phyloP scores from a whole-genome alignment of 1,284 basidiomycete genomes.

The Cerrena zonata region DNA sequence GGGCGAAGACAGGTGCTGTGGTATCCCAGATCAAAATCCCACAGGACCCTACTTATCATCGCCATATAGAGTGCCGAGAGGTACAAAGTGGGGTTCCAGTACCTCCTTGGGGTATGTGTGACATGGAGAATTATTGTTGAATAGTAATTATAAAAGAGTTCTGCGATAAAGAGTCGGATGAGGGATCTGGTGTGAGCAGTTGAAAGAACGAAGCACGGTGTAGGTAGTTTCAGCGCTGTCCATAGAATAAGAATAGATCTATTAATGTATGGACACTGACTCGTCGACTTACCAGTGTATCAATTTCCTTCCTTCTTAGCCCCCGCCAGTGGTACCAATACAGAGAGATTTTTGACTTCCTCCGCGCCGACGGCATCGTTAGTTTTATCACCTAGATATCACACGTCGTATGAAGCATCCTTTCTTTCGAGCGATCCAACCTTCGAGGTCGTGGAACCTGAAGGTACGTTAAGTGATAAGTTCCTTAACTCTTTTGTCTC shows the following conservation, averaged over 20 bases:
- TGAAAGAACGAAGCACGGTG: slow-evolving; percentile 52
- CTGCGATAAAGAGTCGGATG: slow-evolving; percentile 15
- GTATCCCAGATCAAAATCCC: no score
- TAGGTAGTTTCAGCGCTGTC: slow-evolving; percentile 57
- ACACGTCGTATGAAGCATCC: slow-evolving; percentile 53
- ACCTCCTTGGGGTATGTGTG: slow-evolving; percentile 52
- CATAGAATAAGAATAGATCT: no score
- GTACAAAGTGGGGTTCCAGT: slow-evolving; percentile 59
- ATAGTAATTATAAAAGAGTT: slow-evolving; percentile 21
- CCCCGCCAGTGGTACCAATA: slow-evolving; percentile 60
- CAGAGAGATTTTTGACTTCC: slow-evolving; percentile 54
- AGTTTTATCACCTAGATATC: slow-evolving; percentile 46
- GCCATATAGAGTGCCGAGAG: slow-evolving; percentile 47
- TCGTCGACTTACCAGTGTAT: slow-evolving; percentile 52
- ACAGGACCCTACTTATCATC: no score
- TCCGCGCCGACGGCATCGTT: slow-evolving; percentile 46
- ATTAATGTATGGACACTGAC: no score
- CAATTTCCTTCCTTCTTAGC: slow-evolving; percentile 53
- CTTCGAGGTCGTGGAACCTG: slow-evolving; percentile 29
- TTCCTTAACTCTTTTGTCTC: slow-evolving; percentile 57
- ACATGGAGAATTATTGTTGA: slow-evolving; percentile 52
- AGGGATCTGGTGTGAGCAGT: slow-evolving; percentile 32
- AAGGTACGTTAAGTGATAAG: slow-evolving; percentile 41
- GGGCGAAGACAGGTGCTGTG: no score
- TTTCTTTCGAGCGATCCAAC: slow-evolving; percentile 51